Base-by-base conservation (phyloP, 2,329 filamentous ascomycete genomes). In the Colletotrichum spinosum region DNA sequence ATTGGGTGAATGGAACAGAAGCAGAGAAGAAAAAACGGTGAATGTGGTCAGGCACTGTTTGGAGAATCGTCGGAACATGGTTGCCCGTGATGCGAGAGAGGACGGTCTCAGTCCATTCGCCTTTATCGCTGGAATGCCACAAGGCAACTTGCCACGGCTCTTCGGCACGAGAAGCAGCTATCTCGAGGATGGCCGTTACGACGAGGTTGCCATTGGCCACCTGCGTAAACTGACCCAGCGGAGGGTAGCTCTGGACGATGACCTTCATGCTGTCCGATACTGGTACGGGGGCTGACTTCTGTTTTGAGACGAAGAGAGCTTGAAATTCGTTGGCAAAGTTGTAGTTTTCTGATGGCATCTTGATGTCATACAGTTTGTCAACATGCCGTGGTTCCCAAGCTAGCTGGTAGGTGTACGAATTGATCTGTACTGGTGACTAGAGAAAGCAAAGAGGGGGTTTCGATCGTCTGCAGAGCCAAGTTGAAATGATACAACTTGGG, bases 201-300 rank as follows among this genome's bases (percentile, higher is more conserved):
- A 76, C 74, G 44, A 91, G 80, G 72, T 84, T 70, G 2, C 72
- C 72, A 17, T 75, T 73, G 34, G 81, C 76, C 17, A 92, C 73
- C 53, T 86, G 83, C 2, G 92, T 94, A 33, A 92, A 85, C 74
- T 94, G 92, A 2, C 90, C 92, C 55, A 97, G 78, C 1, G 93
- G 88, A 11, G 94, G 94, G 72, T 88, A 90, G 65, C 82, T 83
- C 25, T 81, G 80, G 15, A 86, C 69, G 11, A 72, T 70, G 41
- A 76, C 73, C 7, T 75, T 76, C 77, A 81, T 83, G 2, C 65
- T 68, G 56, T 75, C 71, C 45, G 70, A 5, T 50, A 74, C 60
- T 37, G 67, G 56, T 34, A 66, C 60, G 34, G 74, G 74, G 44
- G 73, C 65, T 39, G 71, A 68, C 57, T 77, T 81, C 63, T 79